Evolutionary conservation across 139 green algal species (phyloP), one percentile per base, ranked within the genome.

Genomic region (Chlamydomonas sp.): DNA sequence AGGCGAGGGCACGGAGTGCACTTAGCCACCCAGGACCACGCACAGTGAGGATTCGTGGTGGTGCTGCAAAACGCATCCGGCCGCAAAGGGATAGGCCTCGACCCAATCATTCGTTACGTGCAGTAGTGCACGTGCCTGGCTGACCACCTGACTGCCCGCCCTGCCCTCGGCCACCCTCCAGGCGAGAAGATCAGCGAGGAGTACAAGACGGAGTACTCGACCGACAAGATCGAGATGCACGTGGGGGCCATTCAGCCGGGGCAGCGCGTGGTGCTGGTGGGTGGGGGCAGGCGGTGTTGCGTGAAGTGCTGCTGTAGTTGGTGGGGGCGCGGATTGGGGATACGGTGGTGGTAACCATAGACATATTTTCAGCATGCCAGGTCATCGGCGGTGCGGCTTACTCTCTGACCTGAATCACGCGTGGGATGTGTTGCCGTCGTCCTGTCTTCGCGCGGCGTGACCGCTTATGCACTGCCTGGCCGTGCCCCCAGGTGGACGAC

Each of bases 141-240:
- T 18, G n/a, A 17, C 59, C 18, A 66, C 18, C 77, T 17, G 66
- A 69, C 62, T 74, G 18, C 7, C 7, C 20, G 63, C 18, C 59
- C 9, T 49, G 31, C 31, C 31, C 31, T 49, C 31, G 31, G 68
- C 15, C 18, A 20, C 18, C 15, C 4, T 79, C 64, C 92, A 99
- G 97, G 97, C 9, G 94, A 96, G 77, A 98, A 94, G 1, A 95
- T 99, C 8, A 89, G 63, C 8, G 95, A 97, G 58, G 90, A 94
- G 6, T 99, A 99, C 88, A 84, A 95, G 66, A 96, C 96, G 0
- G 97, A 99, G 93, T 99, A 99, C 91, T 94, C 92, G 72, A 97
- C 93, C 4, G 98, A 99, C 90, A 95, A 93, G 79, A 99, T 99
- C 72, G 98, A 99, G 93, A 99, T 99, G 96, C 97, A 99, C 84